Base-by-base conservation (phyloP, 768 basidiomycete genomes). In the Phanerochaete carnosa region DNA sequence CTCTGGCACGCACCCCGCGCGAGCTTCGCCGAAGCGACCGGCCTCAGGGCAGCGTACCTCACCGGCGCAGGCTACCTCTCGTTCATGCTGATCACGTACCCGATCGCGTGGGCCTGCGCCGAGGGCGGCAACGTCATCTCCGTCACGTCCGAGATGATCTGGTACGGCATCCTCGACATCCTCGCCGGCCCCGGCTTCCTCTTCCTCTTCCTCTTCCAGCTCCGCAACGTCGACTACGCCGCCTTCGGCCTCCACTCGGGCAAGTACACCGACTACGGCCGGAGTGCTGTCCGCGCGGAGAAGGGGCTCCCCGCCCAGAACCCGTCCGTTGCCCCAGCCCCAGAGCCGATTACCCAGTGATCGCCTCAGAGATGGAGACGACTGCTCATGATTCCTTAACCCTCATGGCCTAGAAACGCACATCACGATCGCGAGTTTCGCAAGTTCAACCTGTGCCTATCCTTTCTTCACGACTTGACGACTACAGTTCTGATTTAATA, bases 71-170 rank as follows among this genome's bases (percentile, higher is more conserved):
- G 63, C 23, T 77, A 76, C 71, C 72, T 86, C 61, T 74, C 77
- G 22, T 75, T 83, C 70, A 72, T 85, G 62, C 83, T 81, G 80
- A 58, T 80, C 57, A 62, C 82, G n/a, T 85, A 85, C 72, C 81
- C 84, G 13, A 77, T 86, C 62, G 75, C 75, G 22, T 85, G 83
- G 84, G 83, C 78, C 55, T 73, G 81, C 37, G 75, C 77, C 23
- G 83, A 84, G 55, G 83, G 83, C 16, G 74, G 75, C 6, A 79
- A 83, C 69, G 75, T 72, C 56, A 85, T 86, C 65, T 66, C 76
- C 4, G 74, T 79, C 33, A 76, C 80, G 35, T 71, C 74, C 6
- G 83, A 85, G 70, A 83, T 83, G 80, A 72, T 82, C 60, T 79
- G 75, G 66, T 83, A 83, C 69, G 83, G 82, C 51, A 73, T 84